phyloP scores from a whole-genome alignment of 2,329 filamentous ascomycete genomes.

The Neonectria ditissima region DNA sequence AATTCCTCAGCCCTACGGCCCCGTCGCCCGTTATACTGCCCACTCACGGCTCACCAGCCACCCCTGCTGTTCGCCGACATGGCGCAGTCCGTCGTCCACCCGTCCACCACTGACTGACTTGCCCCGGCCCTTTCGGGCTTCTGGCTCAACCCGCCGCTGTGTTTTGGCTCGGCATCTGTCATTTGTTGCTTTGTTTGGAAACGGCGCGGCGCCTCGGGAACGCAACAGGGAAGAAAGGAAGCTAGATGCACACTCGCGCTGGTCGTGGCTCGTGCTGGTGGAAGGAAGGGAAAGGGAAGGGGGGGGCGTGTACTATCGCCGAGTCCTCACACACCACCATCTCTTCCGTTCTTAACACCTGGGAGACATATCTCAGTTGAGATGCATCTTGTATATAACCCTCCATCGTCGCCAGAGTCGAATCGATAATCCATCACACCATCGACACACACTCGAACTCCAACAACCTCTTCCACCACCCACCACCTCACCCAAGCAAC shows the following conservation, averaged over 20 bases:
- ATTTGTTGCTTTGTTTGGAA: constrained; percentile 41
- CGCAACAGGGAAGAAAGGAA: background rate
- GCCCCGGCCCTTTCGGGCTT: constrained; percentile 24
- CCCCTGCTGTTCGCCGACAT: constrained; percentile 32
- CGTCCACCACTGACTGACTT: too few species aligned
- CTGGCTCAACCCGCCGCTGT: constrained; percentile 8
- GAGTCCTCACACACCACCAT: constrained; percentile 1
- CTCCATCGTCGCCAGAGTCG: constrained; percentile 13
- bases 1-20: constrained; percentile 27
- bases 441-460: constrained; percentile 15
- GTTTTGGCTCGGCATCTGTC: constrained; percentile 4
- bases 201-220: constrained; percentile 14
- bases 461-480: constrained; percentile 6
- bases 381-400: constrained; percentile 27
- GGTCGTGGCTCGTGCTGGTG: background rate
- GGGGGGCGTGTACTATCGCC: constrained; percentile 13
- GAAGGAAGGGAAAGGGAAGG: background rate
- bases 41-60: constrained; percentile 9
- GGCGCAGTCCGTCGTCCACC: constrained; percentile 24
- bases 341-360: background rate
- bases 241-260: background rate
- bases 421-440: constrained; percentile 24
- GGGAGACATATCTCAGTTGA: constrained; percentile 3
- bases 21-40: constrained; percentile 13
- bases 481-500: constrained; percentile 9